Evolutionary conservation across 352 stramenopile genomes (phyloP).

Genomic region (Albugo candida): DNA sequence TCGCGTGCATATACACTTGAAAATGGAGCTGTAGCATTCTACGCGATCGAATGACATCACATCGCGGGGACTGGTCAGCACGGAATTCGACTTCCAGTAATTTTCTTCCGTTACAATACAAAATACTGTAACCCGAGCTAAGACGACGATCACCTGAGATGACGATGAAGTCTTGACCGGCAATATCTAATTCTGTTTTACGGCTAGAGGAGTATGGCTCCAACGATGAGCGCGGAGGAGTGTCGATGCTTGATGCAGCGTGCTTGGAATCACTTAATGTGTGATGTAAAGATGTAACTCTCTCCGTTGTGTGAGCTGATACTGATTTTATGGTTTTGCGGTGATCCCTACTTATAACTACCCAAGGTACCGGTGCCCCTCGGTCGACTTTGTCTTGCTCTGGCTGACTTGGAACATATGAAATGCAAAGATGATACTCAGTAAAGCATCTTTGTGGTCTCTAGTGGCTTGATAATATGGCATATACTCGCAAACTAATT

Average conservation of each 20-base stretch:
- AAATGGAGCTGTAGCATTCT: slow-evolving; percentile 50
- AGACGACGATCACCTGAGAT: slow-evolving; percentile 92
- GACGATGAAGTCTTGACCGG: slow-evolving; percentile 91
- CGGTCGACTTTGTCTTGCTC: slow-evolving; percentile 97
- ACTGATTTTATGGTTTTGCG: no score
- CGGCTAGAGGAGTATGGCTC: slow-evolving; percentile 76
- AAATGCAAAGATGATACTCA: slow-evolving; percentile 96
- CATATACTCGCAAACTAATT: slow-evolving; percentile 93
- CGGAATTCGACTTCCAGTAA: slow-evolving; percentile 42
- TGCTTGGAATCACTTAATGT: no score
- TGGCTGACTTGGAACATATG: slow-evolving; percentile 97
- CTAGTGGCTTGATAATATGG: slow-evolving; percentile 95
- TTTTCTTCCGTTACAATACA: slow-evolving; percentile 89
- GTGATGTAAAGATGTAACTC: no score
- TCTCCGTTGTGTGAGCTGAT: no score
- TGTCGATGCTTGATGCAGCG: slow-evolving; percentile 6
- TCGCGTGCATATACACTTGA: slow-evolving; percentile 89
- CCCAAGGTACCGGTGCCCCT: no score
- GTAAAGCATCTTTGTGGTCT: slow-evolving; percentile 86
- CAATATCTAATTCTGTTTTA: slow-evolving; percentile 81
- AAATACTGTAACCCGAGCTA: slow-evolving; percentile 93
- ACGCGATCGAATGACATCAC: slow-evolving; percentile 72
- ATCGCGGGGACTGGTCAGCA: slow-evolving; percentile 61
- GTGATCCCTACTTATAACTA: no score
- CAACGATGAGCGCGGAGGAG: slow-evolving; percentile 29